phyloP scores from a whole-genome alignment of 1,284 basidiomycete species.

The Schizophyllum commune region DNA sequence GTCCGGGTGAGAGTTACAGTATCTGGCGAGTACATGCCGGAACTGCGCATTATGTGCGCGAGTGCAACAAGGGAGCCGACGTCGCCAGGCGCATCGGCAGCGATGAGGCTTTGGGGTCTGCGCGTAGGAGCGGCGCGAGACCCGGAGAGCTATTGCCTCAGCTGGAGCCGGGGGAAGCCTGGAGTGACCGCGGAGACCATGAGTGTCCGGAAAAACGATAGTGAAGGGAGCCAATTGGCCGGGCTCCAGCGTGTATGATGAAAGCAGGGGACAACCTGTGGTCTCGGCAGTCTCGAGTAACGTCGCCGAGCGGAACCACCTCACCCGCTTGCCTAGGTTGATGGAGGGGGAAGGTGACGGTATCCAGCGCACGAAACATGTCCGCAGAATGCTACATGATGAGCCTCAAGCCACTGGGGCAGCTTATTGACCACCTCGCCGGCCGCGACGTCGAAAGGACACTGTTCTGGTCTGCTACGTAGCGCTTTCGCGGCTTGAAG shows the following conservation, averaged over 20 bases:
- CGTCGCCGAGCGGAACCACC: conserved; percentile 74
- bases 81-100: conserved; percentile 20
- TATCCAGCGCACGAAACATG: conserved; percentile 56
- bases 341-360: conserved; percentile 55
- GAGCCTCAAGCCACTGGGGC: conserved; percentile 54
- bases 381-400: conserved; percentile 81
- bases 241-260: conserved; percentile 66
- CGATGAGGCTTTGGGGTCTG: conserved; percentile 28
- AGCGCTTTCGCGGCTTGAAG: conserved; percentile 52
- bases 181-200: conserved; percentile 39
- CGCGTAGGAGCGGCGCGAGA: conserved; percentile 40
- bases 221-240: conserved; percentile 36
- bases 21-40: conserved; percentile 22
- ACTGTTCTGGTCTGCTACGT: conserved; percentile 80
- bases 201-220: conserved; percentile 34
- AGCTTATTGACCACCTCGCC: conserved; percentile 86
- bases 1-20: no score
- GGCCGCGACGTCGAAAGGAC: conserved; percentile 88
- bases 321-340: conserved; percentile 47
- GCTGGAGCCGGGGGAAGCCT: conserved; percentile 33
- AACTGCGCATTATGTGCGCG: conserved; percentile 20
- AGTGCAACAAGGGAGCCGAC: conserved; percentile 9
- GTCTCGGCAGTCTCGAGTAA: conserved; percentile 45
- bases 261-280: conserved; percentile 32
- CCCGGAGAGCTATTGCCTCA: conserved; percentile 41